Base-by-base conservation (phyloP, 345 rosid genomes). In the Eucalyptus polyanthemos region DNA sequence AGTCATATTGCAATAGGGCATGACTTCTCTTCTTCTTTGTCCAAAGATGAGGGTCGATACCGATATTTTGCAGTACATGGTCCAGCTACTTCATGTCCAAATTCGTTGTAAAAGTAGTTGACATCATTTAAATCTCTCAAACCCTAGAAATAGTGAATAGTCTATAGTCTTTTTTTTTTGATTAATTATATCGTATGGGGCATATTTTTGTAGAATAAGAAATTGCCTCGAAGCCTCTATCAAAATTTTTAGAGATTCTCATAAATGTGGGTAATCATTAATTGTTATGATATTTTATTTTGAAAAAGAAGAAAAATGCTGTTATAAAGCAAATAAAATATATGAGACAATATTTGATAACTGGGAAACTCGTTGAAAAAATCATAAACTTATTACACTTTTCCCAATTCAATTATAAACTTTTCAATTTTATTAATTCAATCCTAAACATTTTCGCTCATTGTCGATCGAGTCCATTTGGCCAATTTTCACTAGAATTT, bases 61-160 rank as follows among this genome's bases (percentile, higher is more conserved):
- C 47, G 42, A 40, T 21, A 40, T 22, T 40, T 76, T 76, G 15
- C 47, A 37, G 47, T 11, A 76, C 29, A 76, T 76, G 6, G 47
- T 76, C 47, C 85, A 76, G 85, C 85, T 76, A 76, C 14, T 76
- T 40, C 47, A 11, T 21, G 47, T 11, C 24, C 29, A 21, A 12
- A 40, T 76, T 21, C 24, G 24, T 51, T 54, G 89, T 88, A 40
- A 37, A 86, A 67, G 88, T 89, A 40, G 90, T 69, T 89, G 90
- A 83, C 86, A 51, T 86, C 90, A 86, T 89, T 86, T 65, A 86
- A 50, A 45, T 25, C 34, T 69, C 14, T 3, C 50, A 14, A 80
- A 67, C 40, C 80, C 80, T 67, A 67, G 40, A 29, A 6, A 62
- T 62, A 62, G 72, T 29, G 22, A 53, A 27, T 34, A n/a, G 3